Evolutionary conservation across 2,329 filamentous ascomycete species (phyloP).

Genomic region (Herpotrichia juniperi): DNA sequence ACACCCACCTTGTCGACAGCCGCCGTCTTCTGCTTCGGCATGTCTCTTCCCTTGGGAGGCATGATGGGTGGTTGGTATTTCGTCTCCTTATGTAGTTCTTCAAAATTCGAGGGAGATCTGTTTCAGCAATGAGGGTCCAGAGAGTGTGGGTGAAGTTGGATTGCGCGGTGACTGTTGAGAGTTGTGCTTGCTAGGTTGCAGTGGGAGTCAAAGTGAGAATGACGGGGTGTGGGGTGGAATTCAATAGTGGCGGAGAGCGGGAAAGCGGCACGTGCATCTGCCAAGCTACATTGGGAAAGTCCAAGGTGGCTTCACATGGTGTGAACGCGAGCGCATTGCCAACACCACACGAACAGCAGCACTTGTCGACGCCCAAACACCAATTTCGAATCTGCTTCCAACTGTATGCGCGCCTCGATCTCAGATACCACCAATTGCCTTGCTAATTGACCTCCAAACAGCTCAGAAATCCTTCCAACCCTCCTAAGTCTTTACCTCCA

Average conservation of each 20-base stretch:
- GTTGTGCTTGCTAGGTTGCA: conserved; percentile 17
- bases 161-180: conserved; percentile 21
- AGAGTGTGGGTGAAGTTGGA: conserved; percentile 21
- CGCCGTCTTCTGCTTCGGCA: conserved; percentile 62
- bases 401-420: neutral
- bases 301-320: conserved; percentile 26
- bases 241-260: conserved; percentile 23
- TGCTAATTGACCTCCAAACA: conserved; percentile 17
- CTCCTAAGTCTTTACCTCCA: conserved; percentile 9
- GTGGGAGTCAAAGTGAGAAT: conserved; percentile 42
- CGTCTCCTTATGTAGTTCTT: neutral
- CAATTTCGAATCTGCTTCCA: neutral
- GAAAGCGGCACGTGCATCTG: conserved; percentile 5
- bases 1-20: conserved; percentile 77
- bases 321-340: conserved; percentile 1
- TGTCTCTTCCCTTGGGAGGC: conserved; percentile 69
- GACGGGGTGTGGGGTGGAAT: conserved; percentile 39
- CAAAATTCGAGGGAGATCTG: neutral
- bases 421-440: neutral
- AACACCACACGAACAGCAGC: neutral
- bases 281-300: conserved; percentile 20
- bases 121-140: conserved; percentile 2
- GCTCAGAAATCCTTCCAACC: conserved; percentile 6
- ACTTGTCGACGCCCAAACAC: neutral
- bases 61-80: conserved; percentile 56